Conservation (phyloP, 2,329 filamentous ascomycete species). For the Colletotrichum sublineola region DNA sequence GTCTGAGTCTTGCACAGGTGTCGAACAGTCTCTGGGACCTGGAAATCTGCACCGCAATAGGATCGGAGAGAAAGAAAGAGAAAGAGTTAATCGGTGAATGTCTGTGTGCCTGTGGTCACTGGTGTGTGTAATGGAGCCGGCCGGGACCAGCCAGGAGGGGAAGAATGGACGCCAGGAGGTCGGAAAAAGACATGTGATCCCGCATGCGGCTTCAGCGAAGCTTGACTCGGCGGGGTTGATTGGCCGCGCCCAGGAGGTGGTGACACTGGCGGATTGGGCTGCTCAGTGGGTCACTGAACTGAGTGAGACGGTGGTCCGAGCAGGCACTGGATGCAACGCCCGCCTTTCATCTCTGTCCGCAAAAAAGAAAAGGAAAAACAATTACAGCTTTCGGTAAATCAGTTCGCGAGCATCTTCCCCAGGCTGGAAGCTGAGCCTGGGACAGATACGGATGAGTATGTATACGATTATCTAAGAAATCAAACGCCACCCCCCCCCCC, state of each 20-base stretch:
- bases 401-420: background rate
- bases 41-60: constrained; percentile 36
- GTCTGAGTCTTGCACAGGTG: constrained; percentile 26
- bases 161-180: constrained; percentile 23
- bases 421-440: background rate
- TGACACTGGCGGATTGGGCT: constrained; percentile 3
- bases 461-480: constrained; percentile 28
- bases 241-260: constrained; percentile 30
- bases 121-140: constrained; percentile 21
- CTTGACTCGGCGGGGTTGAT: constrained; percentile 34
- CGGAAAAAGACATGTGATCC: constrained; percentile 40
- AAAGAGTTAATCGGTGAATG: constrained; percentile 9
- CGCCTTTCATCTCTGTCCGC: constrained; percentile 1
- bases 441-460: background rate
- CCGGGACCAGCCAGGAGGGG: constrained; percentile 20
- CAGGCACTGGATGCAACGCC: background rate
- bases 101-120: constrained; percentile 5
- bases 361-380: background rate
- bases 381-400: background rate
- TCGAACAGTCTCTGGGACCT: constrained; percentile 26
- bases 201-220: constrained; percentile 36
- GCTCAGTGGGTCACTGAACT: background rate
- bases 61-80: constrained; percentile 1
- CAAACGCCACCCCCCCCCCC: background rate
- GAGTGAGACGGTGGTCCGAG: background rate